Conservation (phyloP, 2,329 filamentous ascomycete species). For the Aspergillus brunneoviolaceus region DNA sequence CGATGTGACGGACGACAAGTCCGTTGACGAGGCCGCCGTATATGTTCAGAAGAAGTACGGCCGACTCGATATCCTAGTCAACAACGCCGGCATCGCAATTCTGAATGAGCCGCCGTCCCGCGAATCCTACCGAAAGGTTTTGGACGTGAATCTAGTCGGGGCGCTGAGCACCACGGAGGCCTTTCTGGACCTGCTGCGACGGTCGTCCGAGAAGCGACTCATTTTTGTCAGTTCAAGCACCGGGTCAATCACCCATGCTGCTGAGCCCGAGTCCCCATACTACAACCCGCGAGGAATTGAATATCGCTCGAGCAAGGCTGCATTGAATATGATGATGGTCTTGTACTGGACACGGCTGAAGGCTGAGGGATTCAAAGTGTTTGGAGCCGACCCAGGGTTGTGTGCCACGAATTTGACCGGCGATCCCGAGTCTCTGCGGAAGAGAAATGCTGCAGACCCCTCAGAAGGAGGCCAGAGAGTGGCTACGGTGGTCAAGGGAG, state of each 20-base stretch:
- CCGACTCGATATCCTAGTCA: conserved; percentile 24
- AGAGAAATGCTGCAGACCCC: conserved; percentile 17
- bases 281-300: conserved; percentile 32
- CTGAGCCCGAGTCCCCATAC: conserved; percentile 27
- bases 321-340: conserved; percentile 49
- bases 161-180: conserved; percentile 39
- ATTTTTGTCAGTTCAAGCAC: conserved; percentile 42
- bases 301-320: conserved; percentile 47
- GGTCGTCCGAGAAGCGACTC: conserved; percentile 33
- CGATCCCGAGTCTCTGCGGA: conserved; percentile 14
- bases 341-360: conserved; percentile 39
- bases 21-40: conserved; percentile 54
- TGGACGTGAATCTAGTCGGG: conserved; percentile 42
- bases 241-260: conserved; percentile 32
- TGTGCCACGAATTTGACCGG: conserved; percentile 40
- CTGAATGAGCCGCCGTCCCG: conserved; percentile 16
- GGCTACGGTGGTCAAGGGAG: conserved; percentile 25
- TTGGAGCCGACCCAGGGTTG: conserved; percentile 47
- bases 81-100: conserved; percentile 17
- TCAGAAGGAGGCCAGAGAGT: conserved; percentile 13
- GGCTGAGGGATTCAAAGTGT: conserved; percentile 51
- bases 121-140: conserved; percentile 31
- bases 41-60: conserved; percentile 55
- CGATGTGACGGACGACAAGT: conserved; percentile 52
- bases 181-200: conserved; percentile 35